Evolutionary conservation across 495 filamentous ascomycete genomes (phyloP).

Genomic region (Corynascus novoguineensis): DNA sequence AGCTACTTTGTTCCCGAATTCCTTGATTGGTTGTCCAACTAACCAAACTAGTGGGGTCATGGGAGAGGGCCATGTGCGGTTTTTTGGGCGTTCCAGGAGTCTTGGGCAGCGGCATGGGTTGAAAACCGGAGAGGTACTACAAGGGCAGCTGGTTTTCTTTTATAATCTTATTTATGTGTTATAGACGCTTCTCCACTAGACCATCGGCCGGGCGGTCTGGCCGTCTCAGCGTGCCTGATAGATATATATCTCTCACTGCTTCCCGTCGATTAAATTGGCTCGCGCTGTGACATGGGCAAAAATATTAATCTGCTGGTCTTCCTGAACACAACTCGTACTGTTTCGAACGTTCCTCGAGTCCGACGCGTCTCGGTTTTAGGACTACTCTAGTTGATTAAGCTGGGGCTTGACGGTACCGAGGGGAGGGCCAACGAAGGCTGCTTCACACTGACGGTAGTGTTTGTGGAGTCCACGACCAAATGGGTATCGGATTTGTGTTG

Average conservation of each 20-base stretch:
- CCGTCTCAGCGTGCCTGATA: too few species aligned
- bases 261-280: too few species aligned
- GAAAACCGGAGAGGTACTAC: neutral
- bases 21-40: constrained; percentile 68
- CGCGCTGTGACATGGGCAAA: too few species aligned
- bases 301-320: too few species aligned
- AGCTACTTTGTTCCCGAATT: constrained; percentile 95
- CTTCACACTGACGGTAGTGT: constrained; percentile 28
- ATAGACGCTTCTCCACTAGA: neutral
- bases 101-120: neutral
- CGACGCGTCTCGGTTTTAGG: too few species aligned
- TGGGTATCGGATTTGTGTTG: constrained; percentile 46
- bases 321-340: constrained; percentile 61
- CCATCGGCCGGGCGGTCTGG: too few species aligned
- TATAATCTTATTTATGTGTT: neutral
- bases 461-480: constrained; percentile 37
- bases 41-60: constrained; percentile 27
- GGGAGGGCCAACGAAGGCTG: constrained; percentile 30
- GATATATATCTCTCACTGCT: too few species aligned
- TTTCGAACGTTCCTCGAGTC: constrained; percentile 61
- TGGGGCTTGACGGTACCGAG: constrained; percentile 33
- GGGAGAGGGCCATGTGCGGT: constrained; percentile 10
- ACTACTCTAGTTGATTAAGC: constrained; percentile 53
- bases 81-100: constrained; percentile 17
- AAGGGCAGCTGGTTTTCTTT: neutral